Evolutionary conservation across 2,329 filamentous ascomycete species (phyloP).

Genomic region (Karstenula rhodostoma): DNA sequence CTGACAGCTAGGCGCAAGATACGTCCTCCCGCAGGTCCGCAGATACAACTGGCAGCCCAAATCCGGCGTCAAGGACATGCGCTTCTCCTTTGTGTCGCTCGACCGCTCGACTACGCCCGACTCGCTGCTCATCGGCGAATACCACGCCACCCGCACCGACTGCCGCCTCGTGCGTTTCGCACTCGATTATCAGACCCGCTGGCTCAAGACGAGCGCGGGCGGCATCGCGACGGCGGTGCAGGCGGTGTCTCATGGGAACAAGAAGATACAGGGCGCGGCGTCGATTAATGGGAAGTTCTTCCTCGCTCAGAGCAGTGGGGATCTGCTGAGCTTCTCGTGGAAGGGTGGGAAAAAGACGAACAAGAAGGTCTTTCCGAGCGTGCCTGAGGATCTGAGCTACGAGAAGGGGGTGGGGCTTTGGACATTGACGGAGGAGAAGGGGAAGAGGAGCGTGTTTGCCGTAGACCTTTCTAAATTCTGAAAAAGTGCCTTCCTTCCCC

Average conservation of each 20-base stretch:
- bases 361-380: neutral
- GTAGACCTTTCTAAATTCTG: too few relatives aligned
- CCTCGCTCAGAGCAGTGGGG: conserved; percentile 13
- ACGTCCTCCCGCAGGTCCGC: conserved; percentile 22
- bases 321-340: neutral
- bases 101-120: conserved; percentile 24
- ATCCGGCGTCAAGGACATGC: conserved; percentile 17
- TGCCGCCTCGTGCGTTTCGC: conserved; percentile 21
- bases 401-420: neutral
- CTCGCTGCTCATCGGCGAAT: conserved; percentile 22
- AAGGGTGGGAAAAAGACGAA: neutral
- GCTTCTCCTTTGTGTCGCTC: conserved; percentile 21
- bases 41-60: conserved; percentile 22
- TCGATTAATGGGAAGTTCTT: conserved; percentile 23
- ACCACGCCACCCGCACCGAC: conserved; percentile 21
- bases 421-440: too few relatives aligned
- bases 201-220: conserved; percentile 14
- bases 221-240: conserved; percentile 20
- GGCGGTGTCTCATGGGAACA: conserved; percentile 21
- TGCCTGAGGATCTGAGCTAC: neutral
- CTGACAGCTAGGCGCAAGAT: conserved; percentile 12
- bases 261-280: conserved; percentile 22
- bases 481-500: too few relatives aligned
- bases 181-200: conserved; percentile 22
- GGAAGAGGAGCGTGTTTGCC: too few relatives aligned